Conservation (phyloP, 257 asterid genomes). For the Nicotiana undulata region DNA sequence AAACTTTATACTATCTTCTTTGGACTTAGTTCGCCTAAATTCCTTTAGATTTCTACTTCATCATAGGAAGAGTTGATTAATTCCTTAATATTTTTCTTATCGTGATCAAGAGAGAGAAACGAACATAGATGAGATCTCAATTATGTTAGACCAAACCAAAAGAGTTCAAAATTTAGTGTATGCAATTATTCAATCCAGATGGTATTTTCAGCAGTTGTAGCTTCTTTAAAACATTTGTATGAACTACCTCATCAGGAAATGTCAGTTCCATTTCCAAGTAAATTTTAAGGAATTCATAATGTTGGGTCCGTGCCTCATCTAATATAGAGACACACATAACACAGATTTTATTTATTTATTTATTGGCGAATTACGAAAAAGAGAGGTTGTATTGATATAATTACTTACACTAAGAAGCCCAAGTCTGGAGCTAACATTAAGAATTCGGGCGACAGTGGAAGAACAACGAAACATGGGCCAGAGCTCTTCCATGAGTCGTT, state of each 20-base stretch:
- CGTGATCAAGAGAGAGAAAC: background rate
- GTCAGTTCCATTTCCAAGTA: background rate
- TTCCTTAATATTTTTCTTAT: no score
- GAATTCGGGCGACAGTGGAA: slow-evolving; percentile 32
- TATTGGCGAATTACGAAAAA: no score
- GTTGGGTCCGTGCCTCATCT: no score
- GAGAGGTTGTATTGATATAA: background rate
- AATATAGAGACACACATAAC: no score
- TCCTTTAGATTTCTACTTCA: no score
- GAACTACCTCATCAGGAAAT: background rate
- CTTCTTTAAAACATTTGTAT: background rate
- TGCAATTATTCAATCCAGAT: background rate
- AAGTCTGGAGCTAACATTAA: slow-evolving; percentile 77
- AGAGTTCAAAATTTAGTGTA: background rate
- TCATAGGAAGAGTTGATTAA: background rate
- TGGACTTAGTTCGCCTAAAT: no score
- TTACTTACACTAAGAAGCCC: slow-evolving; percentile 55
- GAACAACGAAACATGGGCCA: slow-evolving; percentile 50
- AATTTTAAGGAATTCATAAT: no score
- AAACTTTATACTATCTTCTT: no score
- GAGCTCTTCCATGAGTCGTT: slow-evolving; percentile 47
- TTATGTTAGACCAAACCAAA: background rate
- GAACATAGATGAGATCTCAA: background rate
- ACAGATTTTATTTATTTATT: no score
- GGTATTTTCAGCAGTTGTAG: background rate